phyloP scores from a whole-genome alignment of 2,329 filamentous ascomycete species.

The Apiospora rasikravindrae region DNA sequence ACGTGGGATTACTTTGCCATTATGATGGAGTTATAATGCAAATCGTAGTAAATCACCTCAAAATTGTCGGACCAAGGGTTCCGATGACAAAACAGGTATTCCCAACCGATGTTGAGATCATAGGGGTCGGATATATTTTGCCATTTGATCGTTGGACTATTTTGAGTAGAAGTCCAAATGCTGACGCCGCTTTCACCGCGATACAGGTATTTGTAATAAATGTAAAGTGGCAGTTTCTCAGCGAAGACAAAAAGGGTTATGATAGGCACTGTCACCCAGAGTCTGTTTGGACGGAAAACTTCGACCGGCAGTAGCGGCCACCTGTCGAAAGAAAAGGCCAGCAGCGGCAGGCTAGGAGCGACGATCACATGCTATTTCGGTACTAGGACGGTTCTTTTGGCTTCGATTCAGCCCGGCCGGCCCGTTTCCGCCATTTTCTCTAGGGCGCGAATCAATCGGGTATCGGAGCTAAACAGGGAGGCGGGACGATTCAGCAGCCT shows the following conservation, averaged over 20 bases:
- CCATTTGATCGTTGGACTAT: neutral
- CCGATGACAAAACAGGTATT: too few species aligned
- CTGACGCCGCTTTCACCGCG: neutral
- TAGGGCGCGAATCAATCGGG: neutral
- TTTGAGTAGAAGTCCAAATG: too few species aligned
- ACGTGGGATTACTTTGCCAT: too few species aligned
- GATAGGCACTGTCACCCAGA: neutral
- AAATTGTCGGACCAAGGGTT: too few species aligned
- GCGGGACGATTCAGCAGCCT: neutral
- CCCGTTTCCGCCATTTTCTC: neutral
- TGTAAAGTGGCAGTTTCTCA: neutral
- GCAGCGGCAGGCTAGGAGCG: neutral
- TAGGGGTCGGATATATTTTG: too few species aligned
- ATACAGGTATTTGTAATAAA: neutral
- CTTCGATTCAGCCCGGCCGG: neutral
- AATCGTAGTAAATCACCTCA: too few species aligned
- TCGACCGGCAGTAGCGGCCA: neutral
- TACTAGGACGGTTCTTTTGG: neutral
- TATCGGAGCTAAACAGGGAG: neutral
- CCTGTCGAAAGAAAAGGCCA: neutral
- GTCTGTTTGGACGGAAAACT: neutral
- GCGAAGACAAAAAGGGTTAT: neutral
- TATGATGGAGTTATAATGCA: too few species aligned
- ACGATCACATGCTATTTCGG: conserved; percentile 1
- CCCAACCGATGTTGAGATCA: too few species aligned